Evolutionary conservation across 2,329 filamentous ascomycete genomes (phyloP).

Genomic region (Penicillium decumbens): DNA sequence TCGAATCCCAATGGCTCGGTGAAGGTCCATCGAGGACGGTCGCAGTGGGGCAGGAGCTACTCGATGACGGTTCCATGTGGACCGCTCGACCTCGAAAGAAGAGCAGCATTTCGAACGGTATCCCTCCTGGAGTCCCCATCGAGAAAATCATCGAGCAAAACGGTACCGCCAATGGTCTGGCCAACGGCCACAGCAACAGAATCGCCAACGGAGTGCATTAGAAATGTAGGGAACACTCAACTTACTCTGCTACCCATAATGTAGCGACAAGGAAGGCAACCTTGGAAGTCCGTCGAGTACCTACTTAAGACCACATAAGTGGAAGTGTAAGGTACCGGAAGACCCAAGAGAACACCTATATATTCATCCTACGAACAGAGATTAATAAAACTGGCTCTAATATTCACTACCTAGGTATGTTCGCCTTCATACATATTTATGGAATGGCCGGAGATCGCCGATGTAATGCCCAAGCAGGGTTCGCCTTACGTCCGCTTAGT

Average conservation of each 20-base stretch:
- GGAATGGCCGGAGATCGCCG: not conserved
- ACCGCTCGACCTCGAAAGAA: constrained; percentile 18
- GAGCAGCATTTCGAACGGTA: constrained; percentile 19
- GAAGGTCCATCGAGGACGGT: constrained; percentile 35
- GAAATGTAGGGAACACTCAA: not conserved
- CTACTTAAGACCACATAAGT: no score
- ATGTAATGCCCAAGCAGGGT: not conserved
- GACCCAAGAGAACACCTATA: no score
- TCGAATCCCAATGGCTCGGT: constrained; percentile 44
- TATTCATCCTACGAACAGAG: no score
- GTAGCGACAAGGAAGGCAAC: not conserved
- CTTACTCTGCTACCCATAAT: constrained; percentile 7
- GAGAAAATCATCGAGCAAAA: constrained; percentile 15
- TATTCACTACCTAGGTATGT: no score
- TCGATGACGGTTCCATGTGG: constrained; percentile 26
- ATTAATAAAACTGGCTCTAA: no score
- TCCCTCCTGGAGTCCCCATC: constrained; percentile 17
- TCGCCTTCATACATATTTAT: not conserved
- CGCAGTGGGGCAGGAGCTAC: constrained; percentile 34
- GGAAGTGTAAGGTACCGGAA: not conserved
- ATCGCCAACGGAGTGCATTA: constrained; percentile 16
- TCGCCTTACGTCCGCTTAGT: not conserved
- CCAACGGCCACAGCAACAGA: constrained; percentile 5
- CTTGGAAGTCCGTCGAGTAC: no score
- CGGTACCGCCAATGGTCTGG: not conserved